Evolutionary conservation across 371 early-diverging fungal genomes (phyloP), one percentile per base, ranked within the genome.

Genomic region (Mortierella polycephala): DNA sequence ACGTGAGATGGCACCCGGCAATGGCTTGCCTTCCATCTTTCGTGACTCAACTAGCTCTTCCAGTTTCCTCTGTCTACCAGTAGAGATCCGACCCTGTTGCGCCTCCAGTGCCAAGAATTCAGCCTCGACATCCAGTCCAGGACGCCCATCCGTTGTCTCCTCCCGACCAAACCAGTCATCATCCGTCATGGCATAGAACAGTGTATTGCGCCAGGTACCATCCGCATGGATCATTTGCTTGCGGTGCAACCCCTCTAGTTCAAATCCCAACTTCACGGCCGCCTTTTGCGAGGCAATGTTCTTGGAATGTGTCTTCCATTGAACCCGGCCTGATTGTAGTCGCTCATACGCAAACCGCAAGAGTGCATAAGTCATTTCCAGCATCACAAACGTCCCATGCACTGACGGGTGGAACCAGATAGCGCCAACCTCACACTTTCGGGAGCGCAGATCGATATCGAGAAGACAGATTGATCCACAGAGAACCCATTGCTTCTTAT

Each of bases 281-380:
- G 83, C 76, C 62, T 75, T 75, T 62, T 85, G 83, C 20, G 82
- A 81, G 9, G 86, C 79, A 41, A 83, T 68, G 66, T 87, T 87
- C 44, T 64, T 23, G 40, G 76, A 76, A 49, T 87, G 87, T 0
- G 72, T 71, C 66, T 77, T 77, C 79, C 79, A 77, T 39, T 77
- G 79, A n/a, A 77, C 79, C 12, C 79, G 79, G 16, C 72, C 79
- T 10, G 72, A 59, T 8, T 65, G 62, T 23, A 77, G 69, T 3
- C 52, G 57, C 58, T 71, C 72, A 41, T 72, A 77, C 7, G 65
- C 60, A 56, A 77, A 72, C 11, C 72, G 61, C 11, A 77, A 42
- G 16, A 77, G 56, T 6, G 72, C 69, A 39, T 72, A 69, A 44
- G 61, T 66, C 16, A 69, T 62, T 41, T 77, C 79, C 18, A 72